Evolutionary conservation across 352 stramenopile genomes (phyloP).

Genomic region (Phytophthora pistaciae): DNA sequence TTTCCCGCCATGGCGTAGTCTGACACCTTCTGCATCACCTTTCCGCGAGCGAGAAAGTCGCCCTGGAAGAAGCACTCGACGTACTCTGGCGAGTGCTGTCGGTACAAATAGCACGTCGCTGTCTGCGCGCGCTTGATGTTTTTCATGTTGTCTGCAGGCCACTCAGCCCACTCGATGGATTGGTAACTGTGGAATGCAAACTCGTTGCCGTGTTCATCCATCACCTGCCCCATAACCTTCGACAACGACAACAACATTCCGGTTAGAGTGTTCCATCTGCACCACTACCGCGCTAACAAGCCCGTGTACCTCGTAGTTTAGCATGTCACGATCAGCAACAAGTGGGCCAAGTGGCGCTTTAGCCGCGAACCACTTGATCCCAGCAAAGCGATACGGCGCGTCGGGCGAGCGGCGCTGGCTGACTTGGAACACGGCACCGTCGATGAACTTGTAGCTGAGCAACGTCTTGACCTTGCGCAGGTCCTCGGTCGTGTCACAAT

Average conservation of each 20-base stretch:
- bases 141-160: constrained; percentile 46
- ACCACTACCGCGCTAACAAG: background rate
- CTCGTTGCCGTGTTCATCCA: constrained; percentile 45
- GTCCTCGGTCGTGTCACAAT: constrained; percentile 46
- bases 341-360: constrained; percentile 35
- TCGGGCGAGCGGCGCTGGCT: constrained; percentile 36
- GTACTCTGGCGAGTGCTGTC: constrained; percentile 24
- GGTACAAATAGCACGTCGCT: constrained; percentile 44
- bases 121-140: constrained; percentile 42
- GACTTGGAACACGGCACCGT: constrained; percentile 42
- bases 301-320: constrained; percentile 42
- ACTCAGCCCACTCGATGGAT: constrained; percentile 50
- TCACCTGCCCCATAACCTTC: constrained; percentile 39
- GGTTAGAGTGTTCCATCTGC: background rate
- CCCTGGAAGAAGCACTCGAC: constrained; percentile 49
- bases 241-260: background rate
- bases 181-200: constrained; percentile 49
- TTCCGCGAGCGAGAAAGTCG: constrained; percentile 39
- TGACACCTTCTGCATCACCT: constrained; percentile 37
- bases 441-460: constrained; percentile 48
- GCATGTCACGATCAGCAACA: constrained; percentile 41
- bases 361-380: constrained; percentile 52
- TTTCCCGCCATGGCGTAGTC: constrained; percentile 52
- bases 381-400: constrained; percentile 38
- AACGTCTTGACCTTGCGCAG: constrained; percentile 40